phyloP scores from a whole-genome alignment of 2,329 filamentous ascomycete genomes.

The Magnaporthiopsis incrustans region DNA sequence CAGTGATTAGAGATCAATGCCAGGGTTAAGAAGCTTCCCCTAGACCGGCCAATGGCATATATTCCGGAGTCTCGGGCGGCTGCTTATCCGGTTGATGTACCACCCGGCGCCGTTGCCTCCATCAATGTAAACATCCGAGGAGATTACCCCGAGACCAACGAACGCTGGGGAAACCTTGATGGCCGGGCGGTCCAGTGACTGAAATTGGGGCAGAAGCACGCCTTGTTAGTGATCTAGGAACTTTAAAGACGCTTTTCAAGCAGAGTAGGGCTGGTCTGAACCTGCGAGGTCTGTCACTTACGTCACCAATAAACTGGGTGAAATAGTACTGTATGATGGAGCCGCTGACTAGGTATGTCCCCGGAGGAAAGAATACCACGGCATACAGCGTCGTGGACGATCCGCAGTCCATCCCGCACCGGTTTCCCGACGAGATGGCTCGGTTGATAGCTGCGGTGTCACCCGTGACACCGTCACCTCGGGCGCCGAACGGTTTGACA shows the following conservation, averaged over 20 bases:
- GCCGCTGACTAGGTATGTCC: neutral
- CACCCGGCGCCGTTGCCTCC: neutral
- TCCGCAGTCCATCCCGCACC: neutral
- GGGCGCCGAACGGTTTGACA: conserved; percentile 40
- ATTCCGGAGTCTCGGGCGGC: too few species aligned
- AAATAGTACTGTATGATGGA: too few species aligned
- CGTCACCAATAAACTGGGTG: too few species aligned
- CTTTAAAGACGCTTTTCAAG: too few species aligned
- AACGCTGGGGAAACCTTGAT: conserved; percentile 33
- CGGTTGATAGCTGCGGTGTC: conserved; percentile 63
- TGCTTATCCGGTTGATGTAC: conserved; percentile 21
- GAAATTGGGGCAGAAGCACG: too few species aligned
- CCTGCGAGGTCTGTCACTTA: too few species aligned
- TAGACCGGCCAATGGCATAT: too few species aligned
- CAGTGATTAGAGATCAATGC: too few species aligned
- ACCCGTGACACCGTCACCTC: conserved; percentile 64
- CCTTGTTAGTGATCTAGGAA: too few species aligned
- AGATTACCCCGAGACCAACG: conserved; percentile 11
- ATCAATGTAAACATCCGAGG: conserved; percentile 5
- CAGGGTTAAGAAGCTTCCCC: too few species aligned
- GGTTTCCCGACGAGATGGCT: conserved; percentile 39
- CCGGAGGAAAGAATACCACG: neutral
- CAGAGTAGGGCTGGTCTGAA: too few species aligned
- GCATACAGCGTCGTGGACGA: neutral
- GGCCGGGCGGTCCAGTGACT: neutral